Evolutionary conservation across 345 rosid species (phyloP), one percentile per base, ranked within the genome.

Genomic region (Noccaea caerulescens): DNA sequence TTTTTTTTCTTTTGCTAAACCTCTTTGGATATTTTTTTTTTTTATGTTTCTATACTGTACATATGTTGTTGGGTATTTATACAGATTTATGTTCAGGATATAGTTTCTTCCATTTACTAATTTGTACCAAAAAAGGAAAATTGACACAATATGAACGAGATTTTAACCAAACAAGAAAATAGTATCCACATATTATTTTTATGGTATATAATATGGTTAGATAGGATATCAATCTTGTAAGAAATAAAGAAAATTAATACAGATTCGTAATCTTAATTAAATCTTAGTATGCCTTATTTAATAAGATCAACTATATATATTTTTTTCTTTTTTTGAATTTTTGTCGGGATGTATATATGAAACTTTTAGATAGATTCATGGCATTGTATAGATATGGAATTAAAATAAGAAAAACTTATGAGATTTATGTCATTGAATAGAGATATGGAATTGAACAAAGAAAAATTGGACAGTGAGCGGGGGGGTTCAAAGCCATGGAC

Each of bases 51-150:
- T 57, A 1, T 45, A 53, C 23, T 18, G 10, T 33, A 46, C n/a
- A 4, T 30, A 14, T 30, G 38, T 43, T 37, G 69, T 53, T 37
- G 69, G 51, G 27, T 51, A 30, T 61, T 41, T 71, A 52, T 62
- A 62, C 62, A 52, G 16, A 16, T n/a, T 41, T 46, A 30, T 0
- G 16, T 41, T 39, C 42, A 50, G 57, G 20, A 8, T 8, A 68
- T 43, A 55, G 8, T 1, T 11, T 37, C 47, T 58, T 34, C 3
- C 39, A 7, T 9, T 50, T 38, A 38, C 42, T 14, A 14, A 10
- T 18, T 41, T 67, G 42, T 30, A 30, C 32, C 39, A 20, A 20
- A 3, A n/a, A 43, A 8, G 10, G 52, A 23, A 13, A 13, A 1
- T 18, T 12, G 13, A 14, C 34, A 42, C 25, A 7, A 38, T 37